Conservation (phyloP, 495 filamentous ascomycete species). For the Platismatia glauca region DNA sequence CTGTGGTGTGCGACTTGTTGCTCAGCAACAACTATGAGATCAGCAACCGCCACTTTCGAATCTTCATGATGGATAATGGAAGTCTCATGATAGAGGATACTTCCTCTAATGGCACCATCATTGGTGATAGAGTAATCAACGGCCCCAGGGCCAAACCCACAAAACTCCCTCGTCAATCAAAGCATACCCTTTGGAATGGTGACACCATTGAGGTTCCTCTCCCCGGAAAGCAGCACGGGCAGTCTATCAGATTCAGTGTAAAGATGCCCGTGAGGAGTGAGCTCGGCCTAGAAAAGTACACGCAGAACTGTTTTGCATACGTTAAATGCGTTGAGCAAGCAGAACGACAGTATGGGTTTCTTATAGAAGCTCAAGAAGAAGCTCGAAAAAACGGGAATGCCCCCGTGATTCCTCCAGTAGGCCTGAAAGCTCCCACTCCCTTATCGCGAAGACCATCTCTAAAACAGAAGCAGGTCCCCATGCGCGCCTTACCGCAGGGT, state of each 20-base stretch:
- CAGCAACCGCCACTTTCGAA: conserved; percentile 87
- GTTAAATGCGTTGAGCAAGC: conserved; percentile 27
- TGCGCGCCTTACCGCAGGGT: conserved; percentile 1
- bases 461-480: conserved; percentile 2
- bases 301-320: conserved; percentile 49
- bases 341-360: conserved; percentile 18
- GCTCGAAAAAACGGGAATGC: conserved; percentile 5
- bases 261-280: conserved; percentile 68
- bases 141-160: conserved; percentile 33
- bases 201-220: conserved; percentile 64
- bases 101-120: conserved; percentile 87
- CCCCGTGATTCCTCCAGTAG: conserved; percentile 3
- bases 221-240: conserved; percentile 34
- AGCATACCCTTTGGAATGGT: conserved; percentile 59
- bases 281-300: conserved; percentile 44
- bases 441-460: background rate
- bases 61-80: conserved; percentile 69
- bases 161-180: conserved; percentile 25
- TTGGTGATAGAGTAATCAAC: conserved; percentile 58
- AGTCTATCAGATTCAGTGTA: conserved; percentile 65
- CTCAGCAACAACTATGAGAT: conserved; percentile 44
- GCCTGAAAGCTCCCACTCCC: background rate
- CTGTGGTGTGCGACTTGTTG: conserved; percentile 63
- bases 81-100: conserved; percentile 84
- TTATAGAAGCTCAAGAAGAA: no score